Conservation (phyloP, 192 early-diverging fungal genomes). For the Chytriomyces confervae region DNA sequence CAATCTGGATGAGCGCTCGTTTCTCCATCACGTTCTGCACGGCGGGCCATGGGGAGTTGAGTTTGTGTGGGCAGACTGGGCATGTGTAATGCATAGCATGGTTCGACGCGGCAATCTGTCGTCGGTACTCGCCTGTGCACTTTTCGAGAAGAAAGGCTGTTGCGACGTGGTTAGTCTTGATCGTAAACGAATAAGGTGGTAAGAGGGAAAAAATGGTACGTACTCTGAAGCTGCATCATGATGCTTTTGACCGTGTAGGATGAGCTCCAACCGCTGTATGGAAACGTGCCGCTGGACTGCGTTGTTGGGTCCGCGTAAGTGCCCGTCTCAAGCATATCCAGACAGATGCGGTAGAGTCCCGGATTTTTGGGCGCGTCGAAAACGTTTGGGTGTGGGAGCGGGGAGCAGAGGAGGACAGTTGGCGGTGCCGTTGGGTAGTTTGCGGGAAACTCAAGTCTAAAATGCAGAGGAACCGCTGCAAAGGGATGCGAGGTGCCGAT, state of each 20-base stretch:
- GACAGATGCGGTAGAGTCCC: slow-evolving; percentile 11
- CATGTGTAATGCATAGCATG: slow-evolving; percentile 3
- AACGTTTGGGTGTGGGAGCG: slow-evolving; percentile 28
- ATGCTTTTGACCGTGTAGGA: slow-evolving; percentile 24
- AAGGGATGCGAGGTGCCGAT: background rate
- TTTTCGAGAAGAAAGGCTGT: slow-evolving; percentile 26
- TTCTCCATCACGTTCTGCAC: background rate
- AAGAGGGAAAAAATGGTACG: background rate
- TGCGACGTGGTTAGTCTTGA: background rate
- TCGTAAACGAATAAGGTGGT: background rate
- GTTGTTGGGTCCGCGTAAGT: slow-evolving; percentile 22
- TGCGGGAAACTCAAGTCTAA: slow-evolving; percentile 14
- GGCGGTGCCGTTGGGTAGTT: slow-evolving; percentile 22
- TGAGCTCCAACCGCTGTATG: slow-evolving; percentile 23
- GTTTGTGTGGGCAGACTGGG: slow-evolving; percentile 15
- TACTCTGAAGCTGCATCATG: slow-evolving; percentile 33
- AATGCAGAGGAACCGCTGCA: background rate
- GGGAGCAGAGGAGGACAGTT: slow-evolving; percentile 1
- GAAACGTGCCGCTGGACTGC: slow-evolving; percentile 12
- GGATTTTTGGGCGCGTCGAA: background rate
- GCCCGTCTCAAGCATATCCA: slow-evolving; percentile 33
- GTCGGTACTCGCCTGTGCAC: background rate
- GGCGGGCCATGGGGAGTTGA: slow-evolving; percentile 7
- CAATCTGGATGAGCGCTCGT: background rate
- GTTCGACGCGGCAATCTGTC: background rate